Evolutionary conservation across 2,329 filamentous ascomycete genomes (phyloP).

Genomic region (Falciphora oryzae): DNA sequence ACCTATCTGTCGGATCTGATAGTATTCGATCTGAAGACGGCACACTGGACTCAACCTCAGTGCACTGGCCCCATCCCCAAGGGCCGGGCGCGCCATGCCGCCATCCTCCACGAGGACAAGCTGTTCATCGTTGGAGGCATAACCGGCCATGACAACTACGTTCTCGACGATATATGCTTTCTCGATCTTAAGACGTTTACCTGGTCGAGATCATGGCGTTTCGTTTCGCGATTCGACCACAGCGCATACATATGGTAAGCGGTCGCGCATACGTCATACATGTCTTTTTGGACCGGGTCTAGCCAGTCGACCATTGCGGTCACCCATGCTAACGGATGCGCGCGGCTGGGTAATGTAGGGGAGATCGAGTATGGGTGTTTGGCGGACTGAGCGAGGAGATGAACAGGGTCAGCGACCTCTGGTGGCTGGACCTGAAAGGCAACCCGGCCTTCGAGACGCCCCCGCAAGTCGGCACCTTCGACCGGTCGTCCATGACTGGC

Average conservation of each 20-base stretch:
- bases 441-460: constrained; percentile 75
- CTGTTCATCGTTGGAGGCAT: constrained; percentile 95
- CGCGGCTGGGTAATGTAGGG: constrained; percentile 26
- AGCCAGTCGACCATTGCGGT: no score
- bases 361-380: constrained; percentile 92
- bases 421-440: constrained; percentile 94
- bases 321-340: not conserved
- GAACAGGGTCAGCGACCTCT: constrained; percentile 93
- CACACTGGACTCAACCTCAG: constrained; percentile 90
- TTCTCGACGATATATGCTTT: constrained; percentile 94
- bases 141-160: constrained; percentile 84
- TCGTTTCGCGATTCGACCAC: constrained; percentile 92
- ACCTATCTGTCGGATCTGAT: constrained; percentile 95
- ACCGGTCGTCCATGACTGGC: constrained; percentile 29
- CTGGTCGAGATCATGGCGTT: constrained; percentile 94
- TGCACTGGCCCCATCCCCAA: constrained; percentile 80
- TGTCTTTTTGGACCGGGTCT: not conserved
- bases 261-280: not conserved
- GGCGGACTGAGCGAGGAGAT: constrained; percentile 92
- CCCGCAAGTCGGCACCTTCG: constrained; percentile 48
- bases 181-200: constrained; percentile 96
- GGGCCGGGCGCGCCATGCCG: constrained; percentile 86
- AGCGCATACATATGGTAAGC: constrained; percentile 78
- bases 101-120: constrained; percentile 93
- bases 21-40: constrained; percentile 89